Evolutionary conservation across 2,329 filamentous ascomycete genomes (phyloP).

Genomic region (Ascochyta fabae): DNA sequence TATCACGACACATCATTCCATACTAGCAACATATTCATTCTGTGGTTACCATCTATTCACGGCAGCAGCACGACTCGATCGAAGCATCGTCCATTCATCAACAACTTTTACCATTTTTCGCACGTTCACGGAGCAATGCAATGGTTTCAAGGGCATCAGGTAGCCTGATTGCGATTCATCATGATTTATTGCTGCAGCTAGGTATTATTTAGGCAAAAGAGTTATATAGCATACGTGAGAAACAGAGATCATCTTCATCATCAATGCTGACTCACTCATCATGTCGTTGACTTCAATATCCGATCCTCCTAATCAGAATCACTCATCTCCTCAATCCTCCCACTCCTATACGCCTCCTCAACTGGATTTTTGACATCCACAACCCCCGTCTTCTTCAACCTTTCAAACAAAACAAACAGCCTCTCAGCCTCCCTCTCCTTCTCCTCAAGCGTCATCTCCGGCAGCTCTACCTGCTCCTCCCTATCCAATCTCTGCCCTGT

Average conservation of each 20-base stretch:
- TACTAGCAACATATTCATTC: background rate
- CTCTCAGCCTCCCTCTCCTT: constrained; percentile 90
- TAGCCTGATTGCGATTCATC: too few species aligned
- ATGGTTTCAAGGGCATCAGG: too few species aligned
- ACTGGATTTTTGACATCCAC: constrained; percentile 82
- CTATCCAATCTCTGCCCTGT: constrained; percentile 81
- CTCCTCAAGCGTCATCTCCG: constrained; percentile 87
- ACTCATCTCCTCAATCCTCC: constrained; percentile 73
- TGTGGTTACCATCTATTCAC: background rate
- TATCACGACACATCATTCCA: background rate
- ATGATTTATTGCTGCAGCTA: too few species aligned
- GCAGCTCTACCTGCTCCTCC: constrained; percentile 65
- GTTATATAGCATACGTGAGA: background rate
- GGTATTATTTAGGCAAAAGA: too few species aligned
- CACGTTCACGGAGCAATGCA: too few species aligned
- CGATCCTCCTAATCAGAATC: constrained; percentile 48
- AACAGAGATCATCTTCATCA: background rate
- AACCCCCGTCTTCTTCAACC: constrained; percentile 75
- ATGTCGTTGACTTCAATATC: background rate
- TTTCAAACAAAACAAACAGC: constrained; percentile 88
- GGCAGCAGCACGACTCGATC: background rate
- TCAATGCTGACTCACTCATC: background rate
- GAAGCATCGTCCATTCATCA: background rate
- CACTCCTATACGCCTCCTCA: constrained; percentile 70
- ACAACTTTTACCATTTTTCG: too few species aligned